These are phyloP conservation scores for Aspergillus avenaceus DNA, from an alignment of 495 filamentous ascomycete species.

Conservation along the genomic window DNA sequence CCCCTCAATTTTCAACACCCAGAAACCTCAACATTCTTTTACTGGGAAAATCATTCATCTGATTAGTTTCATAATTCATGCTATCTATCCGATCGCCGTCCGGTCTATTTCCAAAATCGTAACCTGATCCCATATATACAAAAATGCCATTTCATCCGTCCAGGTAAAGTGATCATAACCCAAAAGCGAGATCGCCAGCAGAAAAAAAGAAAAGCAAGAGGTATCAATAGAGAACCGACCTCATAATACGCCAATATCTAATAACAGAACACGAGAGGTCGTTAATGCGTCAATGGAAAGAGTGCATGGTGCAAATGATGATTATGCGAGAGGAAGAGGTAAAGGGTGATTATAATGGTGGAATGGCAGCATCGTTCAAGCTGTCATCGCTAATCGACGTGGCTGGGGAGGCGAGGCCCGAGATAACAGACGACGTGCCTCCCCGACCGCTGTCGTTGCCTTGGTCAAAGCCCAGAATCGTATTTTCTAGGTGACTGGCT, in stretches of 20 bases:
- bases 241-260: constrained; percentile 9
- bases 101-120: constrained; percentile 18
- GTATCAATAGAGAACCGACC: constrained; percentile 14
- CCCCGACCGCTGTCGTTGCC: constrained; percentile 6
- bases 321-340: not conserved
- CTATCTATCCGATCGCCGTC: constrained; percentile 17
- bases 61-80: constrained; percentile 5
- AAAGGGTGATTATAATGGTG: constrained; percentile 8
- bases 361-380: constrained; percentile 15
- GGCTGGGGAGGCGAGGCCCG: constrained; percentile 28
- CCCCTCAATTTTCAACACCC: too few relatives aligned
- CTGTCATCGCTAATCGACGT: constrained; percentile 26
- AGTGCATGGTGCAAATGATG: not conserved
- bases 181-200: constrained; percentile 10
- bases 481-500: constrained; percentile 12
- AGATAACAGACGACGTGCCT: constrained; percentile 29
- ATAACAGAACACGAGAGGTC: constrained; percentile 6
- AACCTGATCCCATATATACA: constrained; percentile 16
- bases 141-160: constrained; percentile 9
- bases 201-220: constrained; percentile 4
- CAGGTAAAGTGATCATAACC: constrained; percentile 17
- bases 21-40: too few relatives aligned
- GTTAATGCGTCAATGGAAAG: constrained; percentile 10
- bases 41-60: too few relatives aligned
- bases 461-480: constrained; percentile 14